A percentile compares a stretch with the other conserved stretches of the same genome.
Evolutionary conservation across 2,329 filamentous ascomycete species (phyloP).

Genomic region (Cladosporium halotolerans): DNA sequence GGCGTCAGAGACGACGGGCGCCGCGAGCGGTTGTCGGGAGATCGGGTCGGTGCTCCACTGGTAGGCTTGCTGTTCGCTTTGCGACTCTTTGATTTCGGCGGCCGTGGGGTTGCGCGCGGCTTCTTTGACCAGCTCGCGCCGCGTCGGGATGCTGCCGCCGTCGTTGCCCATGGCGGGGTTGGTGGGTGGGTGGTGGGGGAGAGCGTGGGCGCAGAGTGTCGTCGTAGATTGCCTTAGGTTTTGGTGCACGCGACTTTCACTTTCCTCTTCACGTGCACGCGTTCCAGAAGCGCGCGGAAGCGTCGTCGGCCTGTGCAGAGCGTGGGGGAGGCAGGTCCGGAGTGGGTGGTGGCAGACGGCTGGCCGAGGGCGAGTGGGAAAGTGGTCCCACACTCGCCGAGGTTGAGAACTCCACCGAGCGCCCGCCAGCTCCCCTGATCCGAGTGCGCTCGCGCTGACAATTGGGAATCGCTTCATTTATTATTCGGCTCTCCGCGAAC

Average conservation of each 20-base stretch:
- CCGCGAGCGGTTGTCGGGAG: slow-evolving; percentile 67
- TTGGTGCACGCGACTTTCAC: neutral
- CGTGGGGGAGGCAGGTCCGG: neutral
- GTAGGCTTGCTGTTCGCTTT: slow-evolving; percentile 77
- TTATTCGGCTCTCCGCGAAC: slow-evolving; percentile 5
- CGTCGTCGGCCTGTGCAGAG: neutral
- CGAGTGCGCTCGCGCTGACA: neutral
- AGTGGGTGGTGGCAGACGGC: too few relatives aligned
- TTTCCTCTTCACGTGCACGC: neutral
- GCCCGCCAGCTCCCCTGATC: neutral
- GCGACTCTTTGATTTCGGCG: slow-evolving; percentile 81
- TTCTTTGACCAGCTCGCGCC: slow-evolving; percentile 92
- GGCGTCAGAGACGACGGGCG: slow-evolving; percentile 77
- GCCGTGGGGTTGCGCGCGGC: slow-evolving; percentile 76
- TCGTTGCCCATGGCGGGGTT: slow-evolving; percentile 78
- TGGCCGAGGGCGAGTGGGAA: too few relatives aligned
- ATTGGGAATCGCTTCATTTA: neutral
- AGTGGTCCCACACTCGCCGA: too few relatives aligned
- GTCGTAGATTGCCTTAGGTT: neutral
- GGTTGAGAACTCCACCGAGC: too few relatives aligned
- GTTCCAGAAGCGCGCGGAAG: slow-evolving; percentile 1
- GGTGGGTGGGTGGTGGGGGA: neutral
- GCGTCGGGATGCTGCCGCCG: slow-evolving; percentile 88
- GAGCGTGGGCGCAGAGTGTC: neutral
- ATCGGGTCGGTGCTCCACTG: slow-evolving; percentile 83